These are phyloP conservation scores for Eucalyptus rudis DNA, from an alignment of 345 rosid species.

Conservation along the genomic window DNA sequence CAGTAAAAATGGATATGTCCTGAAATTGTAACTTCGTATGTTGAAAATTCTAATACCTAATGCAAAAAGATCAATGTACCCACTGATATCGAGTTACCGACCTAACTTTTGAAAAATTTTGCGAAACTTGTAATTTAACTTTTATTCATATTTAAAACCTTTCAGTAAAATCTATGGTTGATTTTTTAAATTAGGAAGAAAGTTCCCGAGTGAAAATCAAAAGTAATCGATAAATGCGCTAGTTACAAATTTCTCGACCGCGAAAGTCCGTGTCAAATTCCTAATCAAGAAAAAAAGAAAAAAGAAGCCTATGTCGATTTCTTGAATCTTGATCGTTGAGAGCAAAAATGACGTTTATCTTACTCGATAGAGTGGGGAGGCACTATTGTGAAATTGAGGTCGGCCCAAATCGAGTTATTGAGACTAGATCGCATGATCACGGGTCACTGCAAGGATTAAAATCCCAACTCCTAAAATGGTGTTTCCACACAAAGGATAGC, in stretches of 20 bases:
- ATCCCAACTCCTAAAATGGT: not conserved
- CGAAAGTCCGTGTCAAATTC: fast-evolving
- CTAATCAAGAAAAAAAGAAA: fast-evolving
- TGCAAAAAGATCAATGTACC: not conserved
- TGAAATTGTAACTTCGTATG: not conserved
- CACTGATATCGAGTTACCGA: not conserved
- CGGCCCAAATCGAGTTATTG: fast-evolving
- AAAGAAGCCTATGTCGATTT: fast-evolving
- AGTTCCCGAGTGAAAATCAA: not conserved
- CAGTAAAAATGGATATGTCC: not conserved
- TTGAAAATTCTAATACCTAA: not conserved
- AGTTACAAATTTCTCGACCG: not conserved
- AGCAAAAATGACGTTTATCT: not conserved
- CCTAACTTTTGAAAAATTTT: not conserved
- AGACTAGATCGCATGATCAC: not conserved
- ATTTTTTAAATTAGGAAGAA: not conserved
- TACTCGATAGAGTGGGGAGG: not conserved
- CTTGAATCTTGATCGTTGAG: not conserved
- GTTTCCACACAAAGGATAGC: not conserved
- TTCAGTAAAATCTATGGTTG: not conserved
- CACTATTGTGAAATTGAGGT: fast-evolving
- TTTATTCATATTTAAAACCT: not conserved
- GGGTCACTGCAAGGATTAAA: not conserved
- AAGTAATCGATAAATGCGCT: not conserved
- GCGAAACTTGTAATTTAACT: fast-evolving